Base-by-base conservation (phyloP, 495 filamentous ascomycete genomes). In the Amphirosellinia nigrospora region DNA sequence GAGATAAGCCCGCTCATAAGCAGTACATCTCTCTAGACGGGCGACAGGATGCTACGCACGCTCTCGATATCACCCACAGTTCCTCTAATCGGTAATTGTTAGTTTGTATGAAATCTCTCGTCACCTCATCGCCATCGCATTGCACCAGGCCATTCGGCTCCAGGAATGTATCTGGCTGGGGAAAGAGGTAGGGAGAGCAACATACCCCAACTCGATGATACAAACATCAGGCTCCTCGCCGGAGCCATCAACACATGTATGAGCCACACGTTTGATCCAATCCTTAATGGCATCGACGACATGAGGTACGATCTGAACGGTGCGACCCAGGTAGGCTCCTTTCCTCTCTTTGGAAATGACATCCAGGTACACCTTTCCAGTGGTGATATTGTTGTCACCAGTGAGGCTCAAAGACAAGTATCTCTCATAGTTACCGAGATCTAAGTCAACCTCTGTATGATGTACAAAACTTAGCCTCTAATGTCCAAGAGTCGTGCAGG, bases 351-450 rank as follows among this genome's bases (percentile, higher is more conserved):
- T 69, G 84, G 85, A 76, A 70, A 97, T 95, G 26, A 98, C 96
- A 70, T 91, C 87, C 77, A 93, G 84, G 81, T 97, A 98, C 70
- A 98, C 91, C 85, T 98, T 98, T 70, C 96, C 96, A 11, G 94
- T 97, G 28, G 94, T 98, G 80, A 98, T 96, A 77, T 97, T 97
- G 82, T 93, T 92, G 68, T 96, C 92, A 23, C 88, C 82, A 7
- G 86, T 90, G 32, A 97, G 86, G 11, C 89, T 91, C 66, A 92
- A 85, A 58, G 70, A 73, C 9, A 84, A 78, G 39, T 85, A 85
- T 26, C 94, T 86, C 81, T 98, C 95, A 79, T 99, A 99, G 83
- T 98, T 98, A 50, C 96, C 96, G 23, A 99, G 87, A 79, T 99
- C 96, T 13, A 99, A 87, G 80, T 99, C 96, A 61, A 89, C 88